Base-by-base conservation (phyloP, 2,329 filamentous ascomycete species). In the Ascocoryne sarcoides region DNA sequence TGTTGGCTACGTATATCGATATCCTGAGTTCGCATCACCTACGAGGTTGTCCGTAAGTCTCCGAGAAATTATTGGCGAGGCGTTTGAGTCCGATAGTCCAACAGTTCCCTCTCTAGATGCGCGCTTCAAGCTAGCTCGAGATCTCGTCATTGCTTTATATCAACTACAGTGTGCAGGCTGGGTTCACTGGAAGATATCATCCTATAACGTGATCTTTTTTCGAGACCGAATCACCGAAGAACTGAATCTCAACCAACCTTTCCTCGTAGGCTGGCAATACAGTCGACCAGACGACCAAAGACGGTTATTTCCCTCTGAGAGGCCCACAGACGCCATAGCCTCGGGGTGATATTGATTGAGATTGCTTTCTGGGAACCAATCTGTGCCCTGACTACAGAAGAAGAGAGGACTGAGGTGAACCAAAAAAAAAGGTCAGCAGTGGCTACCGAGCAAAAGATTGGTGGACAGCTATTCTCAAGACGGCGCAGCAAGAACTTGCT, bases 261-360 rank as follows among this genome's bases (percentile, higher is more conserved):
- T 37, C 15, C 8, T 42, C 10, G 29, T 23, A 16, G 40, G 30
- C n/a, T 37, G 40, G 40, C 40, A 42, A 18, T 42, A 37, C 12
- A 37, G 32, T 8, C 40, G 35, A 7, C 35, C 35, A 2, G 35
- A 42, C 30, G 23, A 26, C 23, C 23, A 26, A 12, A 26, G 23
- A 12, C 23, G 23, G 7, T 12, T 26, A 12, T 26, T 26, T 12
- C 23, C 23, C 7, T 26, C 23, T 7, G 23, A 26, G 23, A 7
- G 23, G 12, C 12, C 23, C 7, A 26, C 23, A 26, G 12, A 26
- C 7, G 23, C 23, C 12, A 26, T 26, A 26, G 23, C 23, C 23
- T 26, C 12, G 23, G 23, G 12, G 23, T 26, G 12, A 12, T 26
- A 7, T 26, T 26, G 12, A 26, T 26, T 12, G 23, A 26, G 23